Evolutionary conservation across 768 basidiomycete species (phyloP).

Genomic region (Tricholoma saponaceum): DNA sequence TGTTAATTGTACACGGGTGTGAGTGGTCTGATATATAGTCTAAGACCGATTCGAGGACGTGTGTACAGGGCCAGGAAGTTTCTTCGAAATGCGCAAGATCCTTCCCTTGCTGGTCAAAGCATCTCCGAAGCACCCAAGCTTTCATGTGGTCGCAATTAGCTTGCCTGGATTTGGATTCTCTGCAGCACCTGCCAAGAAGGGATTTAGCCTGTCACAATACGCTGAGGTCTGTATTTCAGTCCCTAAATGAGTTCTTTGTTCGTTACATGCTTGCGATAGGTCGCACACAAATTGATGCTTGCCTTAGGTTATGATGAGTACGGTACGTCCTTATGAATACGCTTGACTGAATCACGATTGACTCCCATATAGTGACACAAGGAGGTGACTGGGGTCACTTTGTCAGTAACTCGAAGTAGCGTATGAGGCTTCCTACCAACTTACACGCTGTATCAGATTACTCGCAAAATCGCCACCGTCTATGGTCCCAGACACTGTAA

Average conservation of each 20-base stretch:
- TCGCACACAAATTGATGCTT: constrained; percentile 46
- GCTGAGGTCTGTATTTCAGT: constrained; percentile 40
- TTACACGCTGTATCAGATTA: constrained; percentile 11
- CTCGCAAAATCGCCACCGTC: constrained; percentile 17
- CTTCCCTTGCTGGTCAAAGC: constrained; percentile 46
- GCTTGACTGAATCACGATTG: too few relatives aligned
- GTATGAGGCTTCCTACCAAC: too few relatives aligned
- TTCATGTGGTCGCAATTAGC: constrained; percentile 61
- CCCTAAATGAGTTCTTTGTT: not conserved
- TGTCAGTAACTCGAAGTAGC: too few relatives aligned
- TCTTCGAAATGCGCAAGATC: constrained; percentile 54
- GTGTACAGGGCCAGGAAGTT: constrained; percentile 29
- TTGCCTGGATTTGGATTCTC: constrained; percentile 65
- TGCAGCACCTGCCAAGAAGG: constrained; percentile 46
- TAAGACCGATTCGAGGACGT: too few relatives aligned
- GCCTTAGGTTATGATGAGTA: constrained; percentile 44
- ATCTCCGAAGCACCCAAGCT: constrained; percentile 44
- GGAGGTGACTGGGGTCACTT: constrained; percentile 16
- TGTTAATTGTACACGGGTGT: constrained; percentile 56
- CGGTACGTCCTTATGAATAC: constrained; percentile 21
- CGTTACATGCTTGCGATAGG: constrained; percentile 20
- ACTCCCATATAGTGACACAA: constrained; percentile 32
- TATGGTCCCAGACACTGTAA: constrained; percentile 35
- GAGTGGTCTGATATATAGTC: not conserved
- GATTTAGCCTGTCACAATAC: constrained; percentile 45